Evolutionary conservation across 2,329 filamentous ascomycete genomes (phyloP).

Genomic region (Fusarium nygamai): DNA sequence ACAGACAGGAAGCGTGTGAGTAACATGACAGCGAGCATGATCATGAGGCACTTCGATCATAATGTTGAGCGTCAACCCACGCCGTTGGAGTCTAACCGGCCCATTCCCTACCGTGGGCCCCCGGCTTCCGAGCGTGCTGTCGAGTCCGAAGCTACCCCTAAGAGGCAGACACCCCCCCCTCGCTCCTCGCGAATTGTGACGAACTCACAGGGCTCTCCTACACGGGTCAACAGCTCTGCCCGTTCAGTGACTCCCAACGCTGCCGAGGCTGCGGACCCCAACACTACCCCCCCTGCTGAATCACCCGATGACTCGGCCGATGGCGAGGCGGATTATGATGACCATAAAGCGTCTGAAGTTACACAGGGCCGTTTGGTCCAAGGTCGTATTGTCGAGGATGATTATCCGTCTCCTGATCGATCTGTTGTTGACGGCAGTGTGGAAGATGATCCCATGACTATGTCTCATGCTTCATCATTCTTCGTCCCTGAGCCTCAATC

Average conservation of each 20-base stretch:
- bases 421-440: conserved; percentile 75
- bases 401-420: conserved; percentile 81
- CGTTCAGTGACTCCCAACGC: conserved; percentile 22
- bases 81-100: conserved; percentile 48
- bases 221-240: conserved; percentile 42
- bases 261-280: conserved; percentile 20
- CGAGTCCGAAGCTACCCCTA: conserved; percentile 33
- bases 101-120: conserved; percentile 32
- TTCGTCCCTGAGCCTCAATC: conserved; percentile 75
- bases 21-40: conserved; percentile 81
- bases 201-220: conserved; percentile 58
- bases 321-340: conserved; percentile 69
- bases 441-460: conserved; percentile 83
- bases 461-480: conserved; percentile 82
- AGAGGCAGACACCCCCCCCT: conserved; percentile 33
- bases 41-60: conserved; percentile 74
- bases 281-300: conserved; percentile 34
- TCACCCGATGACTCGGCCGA: conserved; percentile 45
- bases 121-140: conserved; percentile 30
- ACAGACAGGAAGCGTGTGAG: conserved; percentile 78
- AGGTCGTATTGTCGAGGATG: conserved; percentile 94
- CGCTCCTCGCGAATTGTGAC: conserved; percentile 49
- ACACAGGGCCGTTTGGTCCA: conserved; percentile 91
- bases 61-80: conserved; percentile 58
- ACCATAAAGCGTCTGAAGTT: conserved; percentile 86